Conservation (phyloP, 352 stramenopile species). For the Pythium oligandrum region DNA sequence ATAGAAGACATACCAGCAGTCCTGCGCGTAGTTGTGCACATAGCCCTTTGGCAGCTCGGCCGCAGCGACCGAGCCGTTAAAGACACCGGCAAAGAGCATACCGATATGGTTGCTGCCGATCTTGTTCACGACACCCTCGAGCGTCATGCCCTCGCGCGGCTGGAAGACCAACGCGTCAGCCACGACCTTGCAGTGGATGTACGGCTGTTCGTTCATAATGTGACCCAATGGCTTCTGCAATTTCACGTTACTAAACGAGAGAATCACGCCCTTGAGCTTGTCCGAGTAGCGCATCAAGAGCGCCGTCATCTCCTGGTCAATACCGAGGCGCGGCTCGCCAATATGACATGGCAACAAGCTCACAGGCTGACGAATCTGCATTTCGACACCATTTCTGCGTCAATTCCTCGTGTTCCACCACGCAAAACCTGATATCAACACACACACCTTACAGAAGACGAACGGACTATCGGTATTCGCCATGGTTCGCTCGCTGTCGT, state of each 20-base stretch:
- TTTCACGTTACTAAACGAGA: constrained; percentile 67
- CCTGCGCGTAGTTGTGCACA: constrained; percentile 75
- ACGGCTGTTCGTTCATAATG: constrained; percentile 85
- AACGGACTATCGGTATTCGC: constrained; percentile 27
- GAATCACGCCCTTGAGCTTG: constrained; percentile 57
- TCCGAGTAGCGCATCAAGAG: constrained; percentile 84
- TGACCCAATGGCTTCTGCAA: constrained; percentile 45
- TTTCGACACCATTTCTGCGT: too few species aligned
- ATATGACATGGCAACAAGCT: constrained; percentile 75
- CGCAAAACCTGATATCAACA: too few species aligned
- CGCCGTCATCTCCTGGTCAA: constrained; percentile 68
- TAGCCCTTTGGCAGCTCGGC: constrained; percentile 69
- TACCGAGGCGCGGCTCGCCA: constrained; percentile 53
- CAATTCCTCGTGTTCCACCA: too few species aligned
- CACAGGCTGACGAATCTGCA: constrained; percentile 52
- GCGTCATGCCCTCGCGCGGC: constrained; percentile 53
- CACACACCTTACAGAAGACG: constrained; percentile 46
- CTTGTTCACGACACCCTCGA: constrained; percentile 73
- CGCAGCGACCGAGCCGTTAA: constrained; percentile 78
- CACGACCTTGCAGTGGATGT: constrained; percentile 75
- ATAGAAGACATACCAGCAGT: constrained; percentile 49
- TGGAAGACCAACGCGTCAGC: constrained; percentile 73
- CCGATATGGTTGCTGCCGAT: constrained; percentile 84
- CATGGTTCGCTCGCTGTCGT: constrained; percentile 10
- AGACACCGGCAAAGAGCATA: constrained; percentile 77